These are phyloP conservation scores for Magnaporthiopsis incrustans DNA, from an alignment of 2,329 filamentous ascomycete species.

Conservation along the genomic window DNA sequence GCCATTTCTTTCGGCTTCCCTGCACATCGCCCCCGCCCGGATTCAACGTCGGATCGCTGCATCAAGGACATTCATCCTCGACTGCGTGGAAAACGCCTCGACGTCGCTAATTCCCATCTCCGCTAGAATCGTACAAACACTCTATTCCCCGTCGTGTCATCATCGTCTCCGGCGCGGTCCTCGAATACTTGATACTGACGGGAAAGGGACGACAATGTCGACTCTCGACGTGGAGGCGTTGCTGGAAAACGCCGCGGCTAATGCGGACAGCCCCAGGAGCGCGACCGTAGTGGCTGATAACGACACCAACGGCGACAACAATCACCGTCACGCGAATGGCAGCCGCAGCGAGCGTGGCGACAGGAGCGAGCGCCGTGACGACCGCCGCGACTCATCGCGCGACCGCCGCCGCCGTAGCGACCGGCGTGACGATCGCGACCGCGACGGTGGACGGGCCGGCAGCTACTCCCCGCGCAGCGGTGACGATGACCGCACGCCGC, in stretches of 20 bases:
- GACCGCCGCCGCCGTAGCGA: slow-evolving; percentile 31
- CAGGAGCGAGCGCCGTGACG: slow-evolving; percentile 15
- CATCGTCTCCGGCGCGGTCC: neutral
- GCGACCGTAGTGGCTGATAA: slow-evolving; percentile 25
- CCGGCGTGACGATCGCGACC: slow-evolving; percentile 35
- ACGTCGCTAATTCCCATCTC: neutral
- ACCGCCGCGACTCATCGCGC: slow-evolving; percentile 16
- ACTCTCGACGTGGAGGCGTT: slow-evolving; percentile 81
- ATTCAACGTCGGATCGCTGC: neutral
- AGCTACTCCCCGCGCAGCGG: slow-evolving; percentile 30
- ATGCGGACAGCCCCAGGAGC: slow-evolving; percentile 33
- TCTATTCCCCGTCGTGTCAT: neutral
- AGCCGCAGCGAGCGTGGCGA: slow-evolving; percentile 41
- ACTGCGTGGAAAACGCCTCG: neutral
- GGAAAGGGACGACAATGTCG: slow-evolving; percentile 35
- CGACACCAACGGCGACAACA: slow-evolving; percentile 42
- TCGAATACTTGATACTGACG: neutral
- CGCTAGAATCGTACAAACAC: neutral
- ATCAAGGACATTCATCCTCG: neutral
- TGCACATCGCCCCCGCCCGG: neutral
- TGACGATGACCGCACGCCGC: slow-evolving; percentile 29
- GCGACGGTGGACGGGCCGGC: slow-evolving; percentile 48
- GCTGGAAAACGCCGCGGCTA: slow-evolving; percentile 69
- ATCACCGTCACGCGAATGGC: slow-evolving; percentile 44
- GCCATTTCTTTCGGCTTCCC: neutral